Conservation (phyloP, 352 stramenopile species). For the Thraustotheca clavata region DNA sequence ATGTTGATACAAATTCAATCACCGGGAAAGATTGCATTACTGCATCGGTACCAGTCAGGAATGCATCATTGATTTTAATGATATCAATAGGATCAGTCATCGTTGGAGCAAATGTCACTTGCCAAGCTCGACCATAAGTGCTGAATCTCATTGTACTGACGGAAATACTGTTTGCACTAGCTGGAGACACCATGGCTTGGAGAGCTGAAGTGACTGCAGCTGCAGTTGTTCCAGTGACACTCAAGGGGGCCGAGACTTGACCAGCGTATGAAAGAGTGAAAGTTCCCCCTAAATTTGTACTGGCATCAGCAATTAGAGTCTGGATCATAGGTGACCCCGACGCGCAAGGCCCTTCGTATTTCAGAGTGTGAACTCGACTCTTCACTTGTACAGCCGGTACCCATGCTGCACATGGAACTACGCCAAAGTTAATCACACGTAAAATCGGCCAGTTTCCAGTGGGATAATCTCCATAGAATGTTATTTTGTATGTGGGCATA, state of each 20-base stretch:
- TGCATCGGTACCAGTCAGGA: conserved; percentile 58
- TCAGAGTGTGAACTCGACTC: conserved; percentile 48
- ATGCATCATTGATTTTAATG: conserved; percentile 68
- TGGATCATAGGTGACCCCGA: conserved; percentile 41
- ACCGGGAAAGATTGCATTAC: conserved; percentile 61
- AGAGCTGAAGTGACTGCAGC: conserved; percentile 81
- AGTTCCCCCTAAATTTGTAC: conserved; percentile 77
- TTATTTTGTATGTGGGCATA: conserved; percentile 62
- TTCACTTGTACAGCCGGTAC: conserved; percentile 34
- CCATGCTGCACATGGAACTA: conserved; percentile 30
- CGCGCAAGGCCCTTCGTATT: conserved; percentile 56
- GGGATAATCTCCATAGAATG: conserved; percentile 56
- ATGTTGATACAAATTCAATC: conserved; percentile 50
- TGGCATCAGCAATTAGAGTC: conserved; percentile 59
- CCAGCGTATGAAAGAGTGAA: conserved; percentile 87
- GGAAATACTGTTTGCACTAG: conserved; percentile 58
- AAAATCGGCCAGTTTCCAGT: conserved; percentile 65
- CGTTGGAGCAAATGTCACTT: conserved; percentile 81
- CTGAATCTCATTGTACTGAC: conserved; percentile 64
- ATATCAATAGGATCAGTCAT: conserved; percentile 50
- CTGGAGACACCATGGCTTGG: conserved; percentile 61
- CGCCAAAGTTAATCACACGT: conserved; percentile 30
- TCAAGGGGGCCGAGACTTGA: conserved; percentile 59
- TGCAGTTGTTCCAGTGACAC: conserved; percentile 64
- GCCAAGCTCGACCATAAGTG: conserved; percentile 74